Evolutionary conservation across 176 grass and related monocot species (phyloP).

Genomic region (Oryza glaberrima): DNA sequence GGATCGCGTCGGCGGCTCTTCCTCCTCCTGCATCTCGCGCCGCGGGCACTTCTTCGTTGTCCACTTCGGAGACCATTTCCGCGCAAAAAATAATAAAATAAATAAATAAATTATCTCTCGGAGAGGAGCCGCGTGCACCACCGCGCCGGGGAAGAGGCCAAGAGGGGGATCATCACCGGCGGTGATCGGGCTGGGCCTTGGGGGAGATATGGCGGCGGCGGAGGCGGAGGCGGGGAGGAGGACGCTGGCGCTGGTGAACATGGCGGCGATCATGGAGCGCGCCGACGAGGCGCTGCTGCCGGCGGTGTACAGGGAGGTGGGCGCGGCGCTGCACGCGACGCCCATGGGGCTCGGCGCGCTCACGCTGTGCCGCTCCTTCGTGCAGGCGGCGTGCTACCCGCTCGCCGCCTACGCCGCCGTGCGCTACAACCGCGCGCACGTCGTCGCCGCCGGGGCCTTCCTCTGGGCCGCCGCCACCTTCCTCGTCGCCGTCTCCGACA

Average conservation of each 20-base stretch:
- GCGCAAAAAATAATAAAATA: background rate
- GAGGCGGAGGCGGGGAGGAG: slow-evolving; percentile 26
- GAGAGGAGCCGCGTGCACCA: background rate
- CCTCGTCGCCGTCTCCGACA: slow-evolving; percentile 72
- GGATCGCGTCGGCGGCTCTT: background rate
- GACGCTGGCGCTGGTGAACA: slow-evolving; percentile 72
- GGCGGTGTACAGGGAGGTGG: slow-evolving; percentile 82
- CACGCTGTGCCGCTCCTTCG: slow-evolving; percentile 79
- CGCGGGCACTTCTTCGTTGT: background rate
- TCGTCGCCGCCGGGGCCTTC: slow-evolving; percentile 72
- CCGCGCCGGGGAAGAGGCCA: background rate
- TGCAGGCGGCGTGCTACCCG: slow-evolving; percentile 84
- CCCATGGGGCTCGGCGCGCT: slow-evolving; percentile 73
- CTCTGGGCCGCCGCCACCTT: slow-evolving; percentile 96
- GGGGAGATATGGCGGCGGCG: background rate
- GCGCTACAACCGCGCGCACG: slow-evolving; percentile 77
- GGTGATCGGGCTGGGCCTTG: background rate
- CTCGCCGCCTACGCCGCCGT: slow-evolving; percentile 78
- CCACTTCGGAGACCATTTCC: background rate
- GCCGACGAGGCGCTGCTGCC: slow-evolving; percentile 92
- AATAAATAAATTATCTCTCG: background rate
- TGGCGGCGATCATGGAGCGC: slow-evolving; percentile 89
- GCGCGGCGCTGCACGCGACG: slow-evolving; percentile 66
- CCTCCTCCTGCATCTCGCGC: background rate
- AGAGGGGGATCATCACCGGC: background rate